Evolutionary conservation across 768 basidiomycete genomes (phyloP).

Genomic region (Infundibulicybe gibba): DNA sequence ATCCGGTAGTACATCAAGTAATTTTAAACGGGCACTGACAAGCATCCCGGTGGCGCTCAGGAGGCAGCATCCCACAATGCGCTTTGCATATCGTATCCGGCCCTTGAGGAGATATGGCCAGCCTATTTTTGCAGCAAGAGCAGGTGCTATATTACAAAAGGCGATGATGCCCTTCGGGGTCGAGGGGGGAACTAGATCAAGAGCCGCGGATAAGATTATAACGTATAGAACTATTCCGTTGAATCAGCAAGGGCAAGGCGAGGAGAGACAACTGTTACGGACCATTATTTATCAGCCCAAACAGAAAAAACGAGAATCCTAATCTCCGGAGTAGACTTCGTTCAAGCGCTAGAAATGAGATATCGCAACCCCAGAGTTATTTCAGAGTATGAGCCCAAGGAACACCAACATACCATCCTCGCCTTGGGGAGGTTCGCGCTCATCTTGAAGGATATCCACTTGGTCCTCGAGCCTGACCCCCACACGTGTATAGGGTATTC

Average conservation of each 20-base stretch:
- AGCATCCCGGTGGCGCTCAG: conserved; percentile 85
- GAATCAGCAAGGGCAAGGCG: conserved; percentile 2
- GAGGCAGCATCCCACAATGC: conserved; percentile 71
- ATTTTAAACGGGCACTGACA: conserved; percentile 40
- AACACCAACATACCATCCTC: too few relatives aligned
- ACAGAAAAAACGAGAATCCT: conserved; percentile 78
- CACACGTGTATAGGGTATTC: too few relatives aligned
- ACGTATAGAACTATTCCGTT: conserved; percentile 77
- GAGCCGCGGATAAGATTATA: conserved; percentile 92
- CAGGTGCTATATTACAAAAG: conserved; percentile 93
- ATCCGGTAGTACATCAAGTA: background rate
- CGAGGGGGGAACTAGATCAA: conserved; percentile 88
- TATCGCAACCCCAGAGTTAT: too few relatives aligned
- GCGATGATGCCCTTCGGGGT: conserved; percentile 95
- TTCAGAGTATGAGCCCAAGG: too few relatives aligned
- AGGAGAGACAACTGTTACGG: conserved; percentile 2
- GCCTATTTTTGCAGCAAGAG: conserved; percentile 80
- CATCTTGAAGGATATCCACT: too few relatives aligned
- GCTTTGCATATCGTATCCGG: conserved; percentile 72
- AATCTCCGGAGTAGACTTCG: conserved; percentile 32
- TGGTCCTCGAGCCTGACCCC: too few relatives aligned
- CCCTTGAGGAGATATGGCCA: conserved; percentile 93
- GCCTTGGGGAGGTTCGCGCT: too few relatives aligned
- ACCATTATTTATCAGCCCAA: conserved; percentile 94
- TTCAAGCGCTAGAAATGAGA: conserved; percentile 18